Base-by-base conservation (phyloP, 441 rosid genomes). In the Populus trichocarpa region DNA sequence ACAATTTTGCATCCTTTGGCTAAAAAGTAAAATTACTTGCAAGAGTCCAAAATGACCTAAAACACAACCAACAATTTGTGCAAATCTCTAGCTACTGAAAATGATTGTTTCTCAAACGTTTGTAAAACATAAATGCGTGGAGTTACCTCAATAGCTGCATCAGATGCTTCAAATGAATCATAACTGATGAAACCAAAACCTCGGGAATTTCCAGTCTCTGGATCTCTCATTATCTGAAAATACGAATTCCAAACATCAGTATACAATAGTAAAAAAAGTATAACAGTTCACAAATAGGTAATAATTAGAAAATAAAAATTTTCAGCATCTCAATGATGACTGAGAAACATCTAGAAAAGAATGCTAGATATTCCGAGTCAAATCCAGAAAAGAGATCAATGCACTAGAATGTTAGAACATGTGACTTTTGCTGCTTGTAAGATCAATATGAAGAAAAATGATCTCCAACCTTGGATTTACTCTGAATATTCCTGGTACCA, bases 161-260 rank as follows among this genome's bases (percentile, higher is more conserved):
- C 98, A 85, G 98, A 96, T 79, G 98, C 98, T 80, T 94, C 96
- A 80, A 96, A 94, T 66, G 98, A 96, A 79, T 96, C 98, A 82
- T 94, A 96, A 82, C 99, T 94, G 61, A 96, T 90, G 86, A 96
- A 96, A 82, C 98, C 99, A 77, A 96, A 94, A 66, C 98, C 98
- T 59, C 99, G 92, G 28, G 98, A 96, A 87, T 91, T 94, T 70
- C 99, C 98, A 0, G 98, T 91, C 61, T 93, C 99, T 2, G 98
- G 97, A 86, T 96, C 98, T 86, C 98, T 87, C 98, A 96, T 94
- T 66, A 94, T 94, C 99, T 96, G 88, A 77, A 77, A 84, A 61
- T 26, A 70, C 61, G 75, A 40, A 23, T n/a, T 42, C 10, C 0
- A 57, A 82, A 35, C 53, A 73, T 83, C 69, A 81, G 79, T 68